A percentile compares a stretch with the other conserved stretches of the same genome.
Evolutionary conservation across 208 protist genomes (phyloP).

Genomic region (Leishmania tropica): DNA sequence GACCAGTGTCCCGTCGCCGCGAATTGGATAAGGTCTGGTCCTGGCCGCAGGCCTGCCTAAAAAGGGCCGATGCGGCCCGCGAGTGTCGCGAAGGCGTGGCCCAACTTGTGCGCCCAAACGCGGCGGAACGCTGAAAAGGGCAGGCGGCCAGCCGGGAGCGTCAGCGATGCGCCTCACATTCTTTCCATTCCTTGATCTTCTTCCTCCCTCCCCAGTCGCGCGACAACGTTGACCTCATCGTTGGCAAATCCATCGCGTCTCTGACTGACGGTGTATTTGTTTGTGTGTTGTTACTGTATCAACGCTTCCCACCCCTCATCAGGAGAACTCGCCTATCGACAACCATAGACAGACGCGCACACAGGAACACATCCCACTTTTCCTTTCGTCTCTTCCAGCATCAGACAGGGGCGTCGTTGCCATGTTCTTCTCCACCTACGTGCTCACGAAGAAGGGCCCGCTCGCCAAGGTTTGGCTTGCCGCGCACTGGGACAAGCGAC

Average conservation of each 20-base stretch:
- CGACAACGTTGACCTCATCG: not conserved
- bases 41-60: not conserved
- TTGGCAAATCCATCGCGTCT: not conserved
- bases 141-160: not conserved
- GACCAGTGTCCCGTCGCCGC: not conserved
- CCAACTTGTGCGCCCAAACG: not conserved
- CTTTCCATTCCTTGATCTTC: not conserved
- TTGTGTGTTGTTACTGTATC: not conserved
- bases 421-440: conserved; percentile 98
- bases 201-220: not conserved
- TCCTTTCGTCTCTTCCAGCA: not conserved
- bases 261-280: not conserved
- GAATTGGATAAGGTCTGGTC: not conserved
- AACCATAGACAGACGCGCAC: not conserved
- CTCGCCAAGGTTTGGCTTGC: conserved; percentile 97
- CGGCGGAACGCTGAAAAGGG: not conserved
- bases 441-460: conserved; percentile 96
- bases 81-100: not conserved
- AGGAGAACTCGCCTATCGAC: not conserved
- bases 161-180: not conserved
- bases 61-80: not conserved
- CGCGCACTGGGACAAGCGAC: conserved; percentile 95
- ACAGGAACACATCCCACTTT: not conserved
- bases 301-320: too few relatives aligned
- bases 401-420: not conserved